Conservation (phyloP, 768 basidiomycete species). For the Terana coerulea region DNA sequence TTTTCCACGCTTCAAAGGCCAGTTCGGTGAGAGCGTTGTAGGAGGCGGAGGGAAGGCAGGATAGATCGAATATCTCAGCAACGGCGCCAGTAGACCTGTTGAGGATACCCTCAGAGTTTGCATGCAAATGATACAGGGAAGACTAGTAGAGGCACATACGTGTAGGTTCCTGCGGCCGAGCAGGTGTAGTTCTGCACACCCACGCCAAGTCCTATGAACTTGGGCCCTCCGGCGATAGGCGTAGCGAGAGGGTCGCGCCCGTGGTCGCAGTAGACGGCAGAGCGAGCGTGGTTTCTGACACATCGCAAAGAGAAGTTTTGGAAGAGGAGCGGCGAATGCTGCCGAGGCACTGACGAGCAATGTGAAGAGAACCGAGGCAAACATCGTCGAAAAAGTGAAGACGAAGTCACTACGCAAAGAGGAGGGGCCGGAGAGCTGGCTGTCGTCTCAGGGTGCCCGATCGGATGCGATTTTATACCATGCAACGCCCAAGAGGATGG, state of each 20-base stretch:
- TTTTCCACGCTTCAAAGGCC: slow-evolving; percentile 30
- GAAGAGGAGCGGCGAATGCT: slow-evolving; percentile 7
- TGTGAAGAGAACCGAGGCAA: slow-evolving; percentile 6
- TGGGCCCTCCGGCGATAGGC: slow-evolving; percentile 29
- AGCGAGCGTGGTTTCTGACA: slow-evolving; percentile 14
- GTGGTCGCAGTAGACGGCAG: slow-evolving; percentile 16
- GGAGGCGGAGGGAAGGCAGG: slow-evolving; percentile 37
- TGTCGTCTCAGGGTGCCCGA: too few species aligned
- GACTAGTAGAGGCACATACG: too few species aligned
- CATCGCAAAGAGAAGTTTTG: slow-evolving; percentile 17
- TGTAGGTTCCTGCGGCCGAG: slow-evolving; percentile 28
- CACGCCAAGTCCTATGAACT: slow-evolving; percentile 38
- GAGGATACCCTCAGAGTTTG: not conserved
- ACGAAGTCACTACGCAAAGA: too few species aligned
- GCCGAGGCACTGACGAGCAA: slow-evolving; percentile 10
- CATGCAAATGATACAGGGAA: not conserved
- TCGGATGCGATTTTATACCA: too few species aligned
- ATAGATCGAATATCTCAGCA: slow-evolving; percentile 53
- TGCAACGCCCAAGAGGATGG: too few species aligned
- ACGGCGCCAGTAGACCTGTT: slow-evolving; percentile 28
- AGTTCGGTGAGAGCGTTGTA: slow-evolving; percentile 30
- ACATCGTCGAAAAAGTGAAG: not conserved
- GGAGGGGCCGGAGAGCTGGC: too few species aligned
- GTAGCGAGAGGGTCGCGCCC: slow-evolving; percentile 26
- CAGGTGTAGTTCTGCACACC: slow-evolving; percentile 54